Evolutionary conservation across 164 flowering plant species (phyloP).

Genomic region (Liriodendron chinense): DNA sequence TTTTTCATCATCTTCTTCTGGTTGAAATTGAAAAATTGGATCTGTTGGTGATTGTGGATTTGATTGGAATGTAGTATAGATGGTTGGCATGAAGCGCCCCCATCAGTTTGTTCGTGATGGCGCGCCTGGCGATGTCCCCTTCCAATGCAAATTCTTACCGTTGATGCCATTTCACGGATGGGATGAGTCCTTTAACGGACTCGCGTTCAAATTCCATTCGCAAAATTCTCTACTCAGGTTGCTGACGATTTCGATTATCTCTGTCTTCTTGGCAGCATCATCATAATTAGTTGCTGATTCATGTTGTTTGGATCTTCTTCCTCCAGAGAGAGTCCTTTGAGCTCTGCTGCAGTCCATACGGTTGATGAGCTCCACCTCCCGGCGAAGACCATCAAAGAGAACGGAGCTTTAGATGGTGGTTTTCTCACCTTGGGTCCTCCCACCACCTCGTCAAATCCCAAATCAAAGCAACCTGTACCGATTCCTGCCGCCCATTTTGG

Average conservation of each 20-base stretch:
- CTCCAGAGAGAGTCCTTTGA: neutral
- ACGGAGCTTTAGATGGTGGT: constrained; percentile 14
- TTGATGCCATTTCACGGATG: neutral
- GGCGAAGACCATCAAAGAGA: neutral
- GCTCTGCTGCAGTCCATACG: neutral
- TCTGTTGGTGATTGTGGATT: constrained; percentile 19
- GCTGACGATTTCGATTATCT: neutral
- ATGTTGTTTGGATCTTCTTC: neutral
- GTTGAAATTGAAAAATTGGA: neutral
- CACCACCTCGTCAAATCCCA: constrained; percentile 2
- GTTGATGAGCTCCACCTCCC: neutral
- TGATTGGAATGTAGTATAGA: constrained; percentile 41
- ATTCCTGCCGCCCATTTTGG: neutral
- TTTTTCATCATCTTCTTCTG: neutral
- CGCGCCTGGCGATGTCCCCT: constrained; percentile 24
- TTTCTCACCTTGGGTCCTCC: constrained; percentile 29
- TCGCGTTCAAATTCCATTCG: neutral
- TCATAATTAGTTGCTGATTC: neutral
- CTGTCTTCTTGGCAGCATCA: neutral
- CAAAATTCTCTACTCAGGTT: neutral
- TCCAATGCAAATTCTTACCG: constrained; percentile 29
- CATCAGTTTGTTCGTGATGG: constrained; percentile 36
- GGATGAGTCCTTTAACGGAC: neutral
- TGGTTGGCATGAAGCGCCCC: constrained; percentile 61
- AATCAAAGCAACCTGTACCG: constrained; percentile 4